These are phyloP conservation scores for Arachis monticola DNA, from an alignment of 331 rosid species.

Conservation along the genomic window DNA sequence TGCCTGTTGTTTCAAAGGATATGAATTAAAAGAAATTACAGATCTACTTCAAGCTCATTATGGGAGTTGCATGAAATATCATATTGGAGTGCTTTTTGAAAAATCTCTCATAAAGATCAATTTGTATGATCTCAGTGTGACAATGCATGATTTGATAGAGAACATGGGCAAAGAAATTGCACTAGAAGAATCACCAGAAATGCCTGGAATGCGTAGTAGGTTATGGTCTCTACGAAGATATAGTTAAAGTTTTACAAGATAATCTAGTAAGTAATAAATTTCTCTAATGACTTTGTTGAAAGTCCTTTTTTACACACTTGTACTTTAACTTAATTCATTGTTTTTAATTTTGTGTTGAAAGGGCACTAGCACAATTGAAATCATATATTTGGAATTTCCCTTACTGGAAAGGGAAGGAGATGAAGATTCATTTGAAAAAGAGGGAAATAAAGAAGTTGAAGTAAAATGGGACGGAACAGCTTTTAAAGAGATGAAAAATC, in stretches of 20 bases:
- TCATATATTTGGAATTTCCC: background rate
- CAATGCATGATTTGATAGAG: slow-evolving; percentile 39
- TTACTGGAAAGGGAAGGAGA: too few relatives aligned
- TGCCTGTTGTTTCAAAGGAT: slow-evolving; percentile 48
- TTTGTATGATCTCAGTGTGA: background rate
- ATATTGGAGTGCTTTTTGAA: slow-evolving; percentile 16
- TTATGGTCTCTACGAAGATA: slow-evolving; percentile 42
- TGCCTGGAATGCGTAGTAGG: slow-evolving; percentile 38
- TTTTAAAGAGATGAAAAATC: slow-evolving; percentile 22
- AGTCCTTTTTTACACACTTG: background rate
- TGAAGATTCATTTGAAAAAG: too few relatives aligned
- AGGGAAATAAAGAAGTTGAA: too few relatives aligned
- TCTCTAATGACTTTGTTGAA: background rate
- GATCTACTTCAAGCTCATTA: background rate
- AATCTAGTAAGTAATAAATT: slow-evolving; percentile 10
- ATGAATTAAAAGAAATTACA: background rate
- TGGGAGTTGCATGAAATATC: background rate
- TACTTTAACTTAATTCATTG: background rate
- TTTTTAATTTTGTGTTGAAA: background rate
- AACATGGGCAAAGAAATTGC: slow-evolving; percentile 36
- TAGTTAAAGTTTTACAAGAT: slow-evolving; percentile 1
- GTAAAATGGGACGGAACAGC: background rate
- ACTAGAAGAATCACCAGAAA: background rate
- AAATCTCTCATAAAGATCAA: slow-evolving; percentile 30
- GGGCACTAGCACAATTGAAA: background rate